These are phyloP conservation scores for Diaporthe ampelina DNA, from an alignment of 2,329 filamentous ascomycete species.

Conservation along the genomic window DNA sequence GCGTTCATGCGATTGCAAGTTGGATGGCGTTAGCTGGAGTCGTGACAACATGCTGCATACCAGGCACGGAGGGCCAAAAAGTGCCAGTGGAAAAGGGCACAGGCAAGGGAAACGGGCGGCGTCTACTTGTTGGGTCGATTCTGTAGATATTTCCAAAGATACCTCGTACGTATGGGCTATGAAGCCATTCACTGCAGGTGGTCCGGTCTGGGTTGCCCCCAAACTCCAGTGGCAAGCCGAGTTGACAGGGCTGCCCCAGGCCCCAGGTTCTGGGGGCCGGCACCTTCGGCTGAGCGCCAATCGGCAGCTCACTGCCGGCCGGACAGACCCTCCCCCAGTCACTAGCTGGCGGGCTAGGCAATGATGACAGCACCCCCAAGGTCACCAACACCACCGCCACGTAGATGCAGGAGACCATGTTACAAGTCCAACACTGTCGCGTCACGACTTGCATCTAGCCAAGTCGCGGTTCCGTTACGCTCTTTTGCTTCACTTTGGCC, in stretches of 20 bases:
- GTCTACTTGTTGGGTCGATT: constrained; percentile 16
- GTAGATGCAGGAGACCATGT: not conserved
- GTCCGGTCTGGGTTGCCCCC: not conserved
- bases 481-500: constrained; percentile 31
- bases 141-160: constrained; percentile 36
- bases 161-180: constrained; percentile 24
- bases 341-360: not conserved
- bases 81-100: not conserved
- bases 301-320: constrained; percentile 5
- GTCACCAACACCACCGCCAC: constrained; percentile 17
- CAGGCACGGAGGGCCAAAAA: not conserved
- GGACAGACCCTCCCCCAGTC: constrained; percentile 13
- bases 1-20: constrained; percentile 11
- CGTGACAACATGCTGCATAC: constrained; percentile 8
- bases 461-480: constrained; percentile 15
- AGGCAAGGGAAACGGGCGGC: not conserved
- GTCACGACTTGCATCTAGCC: constrained; percentile 16
- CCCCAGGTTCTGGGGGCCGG: not conserved
- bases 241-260: not conserved
- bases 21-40: constrained; percentile 33
- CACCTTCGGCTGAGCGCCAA: constrained; percentile 9
- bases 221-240: not conserved
- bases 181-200: not conserved
- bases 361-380: constrained; percentile 26
- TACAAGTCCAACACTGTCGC: constrained; percentile 13